Conservation (phyloP, 805 yeast species). For the Yarrowia hollandica region DNA sequence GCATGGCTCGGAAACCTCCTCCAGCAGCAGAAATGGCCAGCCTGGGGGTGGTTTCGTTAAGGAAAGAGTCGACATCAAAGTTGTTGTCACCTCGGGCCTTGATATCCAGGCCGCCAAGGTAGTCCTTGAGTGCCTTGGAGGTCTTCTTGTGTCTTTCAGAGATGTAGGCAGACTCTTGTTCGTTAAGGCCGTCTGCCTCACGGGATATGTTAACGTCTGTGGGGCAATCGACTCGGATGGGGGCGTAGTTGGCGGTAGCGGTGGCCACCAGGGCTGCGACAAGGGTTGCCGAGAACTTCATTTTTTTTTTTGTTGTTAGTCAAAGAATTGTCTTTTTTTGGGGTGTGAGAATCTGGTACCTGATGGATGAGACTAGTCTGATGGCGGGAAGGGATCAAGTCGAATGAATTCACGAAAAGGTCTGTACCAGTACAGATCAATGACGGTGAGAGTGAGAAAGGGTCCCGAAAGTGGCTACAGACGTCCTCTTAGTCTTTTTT, state of each 20-base stretch:
- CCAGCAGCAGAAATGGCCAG: slow-evolving; percentile 48
- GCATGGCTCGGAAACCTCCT: slow-evolving; percentile 90
- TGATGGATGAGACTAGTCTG: too few species aligned
- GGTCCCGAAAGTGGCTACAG: too few species aligned
- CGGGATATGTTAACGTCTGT: slow-evolving; percentile 39
- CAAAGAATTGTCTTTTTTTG: too few species aligned
- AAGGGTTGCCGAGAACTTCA: slow-evolving; percentile 15
- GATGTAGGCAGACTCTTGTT: slow-evolving; percentile 41
- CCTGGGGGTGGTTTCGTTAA: slow-evolving; percentile 5
- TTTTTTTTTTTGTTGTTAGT: too few species aligned
- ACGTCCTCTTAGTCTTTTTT: background rate
- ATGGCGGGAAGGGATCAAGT: too few species aligned
- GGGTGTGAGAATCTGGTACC: too few species aligned
- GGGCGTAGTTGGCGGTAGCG: slow-evolving; percentile 44
- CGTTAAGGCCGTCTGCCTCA: slow-evolving; percentile 38
- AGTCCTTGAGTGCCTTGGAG: slow-evolving; percentile 45
- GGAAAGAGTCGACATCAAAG: slow-evolving; percentile 45
- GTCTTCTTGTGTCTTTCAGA: slow-evolving; percentile 38
- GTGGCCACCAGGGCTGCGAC: background rate
- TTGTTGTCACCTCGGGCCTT: slow-evolving; percentile 49
- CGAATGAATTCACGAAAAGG: too few species aligned
- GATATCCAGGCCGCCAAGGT: slow-evolving; percentile 38
- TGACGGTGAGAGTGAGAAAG: too few species aligned
- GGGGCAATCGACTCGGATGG: slow-evolving; percentile 49
- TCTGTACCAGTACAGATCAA: too few species aligned